A percentile compares a stretch with the other conserved stretches of the same genome.
These are phyloP conservation scores for Rhizoctonia solani DNA, from an alignment of 1,284 basidiomycete genomes.

Conservation along the genomic window DNA sequence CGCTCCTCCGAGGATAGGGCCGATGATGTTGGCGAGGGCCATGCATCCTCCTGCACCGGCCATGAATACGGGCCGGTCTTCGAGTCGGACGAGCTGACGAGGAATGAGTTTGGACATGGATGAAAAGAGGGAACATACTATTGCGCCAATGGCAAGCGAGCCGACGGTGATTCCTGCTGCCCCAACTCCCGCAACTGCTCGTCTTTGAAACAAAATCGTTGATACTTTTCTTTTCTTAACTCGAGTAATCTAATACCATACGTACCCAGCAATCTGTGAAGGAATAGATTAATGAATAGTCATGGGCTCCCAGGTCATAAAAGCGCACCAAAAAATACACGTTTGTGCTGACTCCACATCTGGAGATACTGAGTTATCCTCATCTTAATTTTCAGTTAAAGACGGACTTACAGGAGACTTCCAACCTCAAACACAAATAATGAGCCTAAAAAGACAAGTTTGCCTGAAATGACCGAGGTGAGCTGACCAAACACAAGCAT, in stretches of 20 bases:
- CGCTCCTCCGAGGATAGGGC: neutral
- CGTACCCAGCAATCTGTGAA: neutral
- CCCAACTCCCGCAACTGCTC: conserved; percentile 45
- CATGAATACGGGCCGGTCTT: neutral
- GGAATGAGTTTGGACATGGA: neutral
- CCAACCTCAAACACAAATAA: conserved; percentile 52
- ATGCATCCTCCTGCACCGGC: neutral
- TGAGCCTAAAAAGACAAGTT: conserved; percentile 50
- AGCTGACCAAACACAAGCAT: conserved; percentile 43
- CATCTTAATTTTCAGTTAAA: conserved; percentile 47
- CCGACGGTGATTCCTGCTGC: neutral
- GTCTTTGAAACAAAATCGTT: too few species aligned
- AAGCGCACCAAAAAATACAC: neutral
- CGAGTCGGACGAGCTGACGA: neutral
- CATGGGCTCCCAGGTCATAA: neutral
- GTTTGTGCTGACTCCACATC: neutral
- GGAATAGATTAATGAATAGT: conserved; percentile 38
- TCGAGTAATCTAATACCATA: too few species aligned
- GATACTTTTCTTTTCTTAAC: too few species aligned
- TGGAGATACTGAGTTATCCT: conserved; percentile 41
- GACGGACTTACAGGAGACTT: conserved; percentile 53
- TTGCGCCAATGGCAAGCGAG: neutral
- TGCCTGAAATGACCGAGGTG: conserved; percentile 48
- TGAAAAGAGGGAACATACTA: neutral
- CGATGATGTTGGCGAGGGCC: neutral